Percentiles rank a stretch among this genome's conserved stretches.
These are phyloP conservation scores for Sarocladiaceae sp. DNA, from an alignment of 2,329 filamentous ascomycete species.

Conservation along the genomic window DNA sequence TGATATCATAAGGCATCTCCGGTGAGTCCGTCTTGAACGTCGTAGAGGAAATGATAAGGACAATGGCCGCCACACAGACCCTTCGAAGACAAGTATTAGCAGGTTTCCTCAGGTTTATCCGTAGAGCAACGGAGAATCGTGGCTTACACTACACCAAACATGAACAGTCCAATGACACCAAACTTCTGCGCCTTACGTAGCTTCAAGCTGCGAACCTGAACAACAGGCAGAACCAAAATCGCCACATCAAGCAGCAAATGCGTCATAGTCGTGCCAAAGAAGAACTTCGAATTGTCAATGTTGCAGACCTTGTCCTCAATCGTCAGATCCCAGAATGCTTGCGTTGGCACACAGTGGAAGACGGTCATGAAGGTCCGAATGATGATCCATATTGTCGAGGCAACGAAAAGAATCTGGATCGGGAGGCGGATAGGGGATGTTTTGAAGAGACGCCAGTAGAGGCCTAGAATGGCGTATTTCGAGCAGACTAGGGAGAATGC, in stretches of 20 bases:
- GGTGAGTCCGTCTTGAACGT: neutral
- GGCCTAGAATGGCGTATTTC: slow-evolving; percentile 22
- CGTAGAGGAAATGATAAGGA: neutral
- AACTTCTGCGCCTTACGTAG: slow-evolving; percentile 16
- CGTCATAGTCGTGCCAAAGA: slow-evolving; percentile 19
- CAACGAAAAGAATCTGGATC: slow-evolving; percentile 20
- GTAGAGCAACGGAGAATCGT: neutral
- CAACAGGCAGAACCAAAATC: slow-evolving; percentile 19
- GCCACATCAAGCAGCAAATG: slow-evolving; percentile 21
- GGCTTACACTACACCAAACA: slow-evolving; percentile 2
- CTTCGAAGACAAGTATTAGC: too few species aligned
- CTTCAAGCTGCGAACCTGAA: slow-evolving; percentile 19
- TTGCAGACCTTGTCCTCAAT: slow-evolving; percentile 17
- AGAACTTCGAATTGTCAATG: slow-evolving; percentile 20
- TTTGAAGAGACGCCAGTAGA: slow-evolving; percentile 28
- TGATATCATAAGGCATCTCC: neutral
- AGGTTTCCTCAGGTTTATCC: too few species aligned
- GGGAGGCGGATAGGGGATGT: slow-evolving; percentile 17
- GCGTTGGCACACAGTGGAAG: slow-evolving; percentile 23
- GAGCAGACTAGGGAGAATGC: slow-evolving; percentile 21
- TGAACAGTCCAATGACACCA: slow-evolving; percentile 16
- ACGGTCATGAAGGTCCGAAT: slow-evolving; percentile 11
- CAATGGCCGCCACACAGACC: neutral
- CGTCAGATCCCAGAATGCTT: slow-evolving; percentile 21
- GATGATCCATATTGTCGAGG: slow-evolving; percentile 4